Percentiles rank a stretch among this genome's conserved stretches.
These are phyloP conservation scores for Alternaria triticimaculans DNA, from an alignment of 2,329 filamentous ascomycete species.

Conservation along the genomic window DNA sequence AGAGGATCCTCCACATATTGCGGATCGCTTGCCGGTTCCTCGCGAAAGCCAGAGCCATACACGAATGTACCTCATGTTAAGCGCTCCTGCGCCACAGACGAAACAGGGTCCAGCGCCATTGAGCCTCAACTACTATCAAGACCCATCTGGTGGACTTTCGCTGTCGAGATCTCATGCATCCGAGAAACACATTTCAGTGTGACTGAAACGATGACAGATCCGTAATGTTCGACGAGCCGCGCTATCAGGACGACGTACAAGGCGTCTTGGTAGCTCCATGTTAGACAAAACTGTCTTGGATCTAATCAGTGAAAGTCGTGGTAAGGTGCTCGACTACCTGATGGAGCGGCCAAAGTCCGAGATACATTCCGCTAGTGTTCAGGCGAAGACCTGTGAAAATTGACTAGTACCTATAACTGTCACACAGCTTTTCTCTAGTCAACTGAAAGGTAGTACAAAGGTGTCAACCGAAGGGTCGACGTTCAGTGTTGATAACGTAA, in stretches of 20 bases:
- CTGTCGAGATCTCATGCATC: not conserved
- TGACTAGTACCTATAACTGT: not conserved
- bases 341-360: not conserved
- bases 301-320: not conserved
- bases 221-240: not conserved
- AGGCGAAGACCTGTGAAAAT: not conserved
- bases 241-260: not conserved
- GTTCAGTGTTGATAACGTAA: not conserved
- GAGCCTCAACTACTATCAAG: conserved; percentile 15
- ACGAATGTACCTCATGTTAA: conserved; percentile 24
- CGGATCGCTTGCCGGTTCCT: conserved; percentile 44
- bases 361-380: not conserved
- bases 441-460: not conserved
- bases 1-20: conserved; percentile 36
- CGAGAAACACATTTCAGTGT: not conserved
- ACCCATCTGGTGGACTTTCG: conserved; percentile 7
- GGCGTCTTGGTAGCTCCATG: not conserved
- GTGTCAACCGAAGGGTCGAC: not conserved
- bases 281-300: not conserved
- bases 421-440: not conserved
- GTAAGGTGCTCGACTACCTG: not conserved
- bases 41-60: conserved; percentile 35
- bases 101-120: conserved; percentile 17
- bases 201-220: not conserved
- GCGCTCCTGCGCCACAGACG: conserved; percentile 25